Evolutionary conservation across 805 yeast species (phyloP).

Genomic region (Sugiyamaella lignohabitans): DNA sequence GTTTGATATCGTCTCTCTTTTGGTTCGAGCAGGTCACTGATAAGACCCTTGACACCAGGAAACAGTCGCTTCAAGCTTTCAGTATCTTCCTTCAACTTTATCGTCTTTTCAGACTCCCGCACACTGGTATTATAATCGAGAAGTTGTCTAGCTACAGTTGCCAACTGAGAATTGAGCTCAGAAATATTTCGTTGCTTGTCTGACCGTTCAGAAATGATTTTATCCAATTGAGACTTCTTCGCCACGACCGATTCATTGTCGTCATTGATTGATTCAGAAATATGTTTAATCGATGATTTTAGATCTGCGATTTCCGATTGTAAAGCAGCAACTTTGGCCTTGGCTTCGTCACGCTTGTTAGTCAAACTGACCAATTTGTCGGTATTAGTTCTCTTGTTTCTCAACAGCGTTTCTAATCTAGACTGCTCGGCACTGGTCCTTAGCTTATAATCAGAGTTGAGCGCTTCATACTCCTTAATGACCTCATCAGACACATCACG

Average conservation of each 20-base stretch:
- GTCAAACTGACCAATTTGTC: constrained; percentile 20
- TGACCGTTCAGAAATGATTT: constrained; percentile 23
- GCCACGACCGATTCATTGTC: constrained; percentile 21
- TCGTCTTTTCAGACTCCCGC: constrained; percentile 68
- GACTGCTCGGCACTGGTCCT: constrained; percentile 23
- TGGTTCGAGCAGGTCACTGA: constrained; percentile 75
- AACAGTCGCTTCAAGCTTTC: constrained; percentile 60
- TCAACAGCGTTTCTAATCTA: constrained; percentile 17
- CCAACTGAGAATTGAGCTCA: constrained; percentile 57
- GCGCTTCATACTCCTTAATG: constrained; percentile 47
- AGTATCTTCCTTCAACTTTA: constrained; percentile 65
- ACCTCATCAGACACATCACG: constrained; percentile 43
- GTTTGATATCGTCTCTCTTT: constrained; percentile 59
- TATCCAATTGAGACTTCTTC: constrained; percentile 22
- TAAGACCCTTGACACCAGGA: constrained; percentile 80
- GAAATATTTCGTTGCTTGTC: constrained; percentile 39
- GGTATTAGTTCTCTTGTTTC: constrained; percentile 23
- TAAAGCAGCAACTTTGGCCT: constrained; percentile 14
- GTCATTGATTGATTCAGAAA: constrained; percentile 26
- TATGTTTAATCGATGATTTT: constrained; percentile 33
- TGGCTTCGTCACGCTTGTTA: constrained; percentile 16
- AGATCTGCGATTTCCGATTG: constrained; percentile 34
- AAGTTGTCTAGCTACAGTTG: constrained; percentile 51
- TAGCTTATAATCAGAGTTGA: constrained; percentile 45
- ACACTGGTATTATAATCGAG: constrained; percentile 71